A percentile compares a stretch with the other conserved stretches of the same genome.
Conservation (phyloP, 2,329 filamentous ascomycete genomes). For the Lecanicillium sp. region DNA sequence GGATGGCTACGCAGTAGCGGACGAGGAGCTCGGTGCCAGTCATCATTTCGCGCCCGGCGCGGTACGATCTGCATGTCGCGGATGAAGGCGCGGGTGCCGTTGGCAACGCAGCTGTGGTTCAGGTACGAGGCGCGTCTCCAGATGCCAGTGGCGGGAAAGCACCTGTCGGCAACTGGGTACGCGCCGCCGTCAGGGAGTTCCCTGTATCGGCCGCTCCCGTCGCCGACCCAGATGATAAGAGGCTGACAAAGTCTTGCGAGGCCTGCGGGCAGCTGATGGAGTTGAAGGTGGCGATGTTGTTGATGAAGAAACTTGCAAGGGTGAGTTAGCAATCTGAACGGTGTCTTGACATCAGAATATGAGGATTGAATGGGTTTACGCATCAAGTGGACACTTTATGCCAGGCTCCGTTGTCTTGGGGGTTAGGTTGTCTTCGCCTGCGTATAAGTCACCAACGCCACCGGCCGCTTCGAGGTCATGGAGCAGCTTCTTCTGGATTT, state of each 20-base stretch:
- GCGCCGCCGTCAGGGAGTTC: too few relatives aligned
- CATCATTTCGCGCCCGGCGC: constrained; percentile 30
- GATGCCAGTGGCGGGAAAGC: constrained; percentile 23
- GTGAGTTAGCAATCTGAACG: too few relatives aligned
- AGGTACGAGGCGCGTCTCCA: constrained; percentile 34
- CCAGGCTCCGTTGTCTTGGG: not conserved
- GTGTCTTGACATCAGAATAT: too few relatives aligned
- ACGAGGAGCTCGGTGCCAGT: constrained; percentile 33
- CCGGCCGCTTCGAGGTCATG: not conserved
- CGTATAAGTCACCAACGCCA: not conserved
- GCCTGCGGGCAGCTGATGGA: too few relatives aligned
- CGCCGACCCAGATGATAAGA: too few relatives aligned
- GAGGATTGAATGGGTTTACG: not conserved
- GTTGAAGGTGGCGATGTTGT: not conserved
- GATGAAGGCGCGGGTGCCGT: constrained; percentile 33
- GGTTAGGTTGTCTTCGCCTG: too few relatives aligned
- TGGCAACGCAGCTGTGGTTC: constrained; percentile 39
- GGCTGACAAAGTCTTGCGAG: too few relatives aligned
- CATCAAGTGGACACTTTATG: not conserved
- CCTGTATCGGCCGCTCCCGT: too few relatives aligned
- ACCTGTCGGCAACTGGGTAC: not conserved
- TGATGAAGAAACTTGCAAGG: not conserved
- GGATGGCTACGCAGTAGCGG: constrained; percentile 20
- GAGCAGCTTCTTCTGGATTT: not conserved
- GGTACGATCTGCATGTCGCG: constrained; percentile 39